Base-by-base conservation (phyloP, 2,329 filamentous ascomycete species). In the Ophiosphaerella korrae region DNA sequence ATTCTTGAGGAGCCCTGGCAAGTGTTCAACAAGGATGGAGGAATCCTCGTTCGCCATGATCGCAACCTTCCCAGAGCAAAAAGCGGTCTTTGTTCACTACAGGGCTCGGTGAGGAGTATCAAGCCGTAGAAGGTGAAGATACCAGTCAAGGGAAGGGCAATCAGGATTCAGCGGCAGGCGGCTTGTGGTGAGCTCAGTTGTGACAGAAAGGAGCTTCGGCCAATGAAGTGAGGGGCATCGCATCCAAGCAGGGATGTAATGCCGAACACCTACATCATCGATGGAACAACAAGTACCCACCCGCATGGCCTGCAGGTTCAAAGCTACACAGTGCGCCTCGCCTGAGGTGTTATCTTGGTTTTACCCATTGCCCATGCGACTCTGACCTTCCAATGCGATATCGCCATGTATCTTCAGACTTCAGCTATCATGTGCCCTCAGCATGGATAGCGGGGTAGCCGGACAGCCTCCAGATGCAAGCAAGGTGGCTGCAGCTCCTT, bases 1-100 rank as follows among this genome's bases (percentile, higher is more conserved):
- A 69, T 87, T 65, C 58, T 83, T 78, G 54, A 94, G 86, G 44
- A 93, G 75, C 48, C 82, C 72, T 18, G 86, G 81, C 50, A 96
- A 81, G 56, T 84, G 80, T 43, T 87, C 83, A 58, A 81, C 72
- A 21, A 88, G 92, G 61, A 89, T 66, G 44, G 64, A 55, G 52
- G 64, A 52, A 41, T 64, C 49, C 40, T 59, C 43, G 41, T 52
- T 41, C 3, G 51, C 35, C 58, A 61, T 61, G 49, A 33, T 50
- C 26, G 11, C n/a, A 11, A 32, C 11, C 2, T 3, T 26, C n/a
- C 8, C 3, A 18, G 29, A 14, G 18, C 11, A 14, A 13, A 6
- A 13, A 29, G 24, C 5, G 31, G 7, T 23, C 6, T 36, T 24
- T 33, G 40, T 36, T 34, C 45, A 41, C 33, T 50, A 50, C 47